Conservation (phyloP, 2,329 filamentous ascomycete genomes). For the Alternaria sp. region DNA sequence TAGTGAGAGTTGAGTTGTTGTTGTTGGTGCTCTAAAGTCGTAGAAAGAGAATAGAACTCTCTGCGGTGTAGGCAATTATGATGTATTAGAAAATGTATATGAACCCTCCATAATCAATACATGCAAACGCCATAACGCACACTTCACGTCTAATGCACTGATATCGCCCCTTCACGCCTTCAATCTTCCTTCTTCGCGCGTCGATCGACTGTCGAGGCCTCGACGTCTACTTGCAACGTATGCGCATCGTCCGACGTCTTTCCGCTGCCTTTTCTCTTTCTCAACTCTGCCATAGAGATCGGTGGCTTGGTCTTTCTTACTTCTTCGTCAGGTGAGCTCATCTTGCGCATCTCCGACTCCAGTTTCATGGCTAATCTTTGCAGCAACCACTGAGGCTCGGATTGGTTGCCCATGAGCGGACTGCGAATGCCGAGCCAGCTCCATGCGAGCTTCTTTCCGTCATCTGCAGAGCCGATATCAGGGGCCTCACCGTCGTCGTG, state of each 20-base stretch:
- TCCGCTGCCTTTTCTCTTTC: slow-evolving; percentile 7
- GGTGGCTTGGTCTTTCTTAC: slow-evolving; percentile 37
- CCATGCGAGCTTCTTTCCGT: slow-evolving; percentile 67
- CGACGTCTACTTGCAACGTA: slow-evolving; percentile 17
- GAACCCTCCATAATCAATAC: neutral
- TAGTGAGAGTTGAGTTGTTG: neutral
- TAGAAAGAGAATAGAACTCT: neutral
- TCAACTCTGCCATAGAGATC: slow-evolving; percentile 44
- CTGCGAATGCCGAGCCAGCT: slow-evolving; percentile 76
- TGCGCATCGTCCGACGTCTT: slow-evolving; percentile 11
- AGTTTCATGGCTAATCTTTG: slow-evolving; percentile 68
- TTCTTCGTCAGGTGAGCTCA: slow-evolving; percentile 31
- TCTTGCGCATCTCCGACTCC: slow-evolving; percentile 49
- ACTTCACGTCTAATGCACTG: neutral
- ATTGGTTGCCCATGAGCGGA: slow-evolving; percentile 73
- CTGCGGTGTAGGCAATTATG: neutral
- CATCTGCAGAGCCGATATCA: slow-evolving; percentile 45
- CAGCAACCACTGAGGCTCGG: slow-evolving; percentile 77
- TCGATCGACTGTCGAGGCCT: slow-evolving; percentile 19
- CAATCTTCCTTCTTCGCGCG: slow-evolving; percentile 4
- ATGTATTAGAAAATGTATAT: neutral
- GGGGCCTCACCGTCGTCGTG: slow-evolving; percentile 28
- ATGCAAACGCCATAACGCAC: neutral
- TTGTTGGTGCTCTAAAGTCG: neutral
- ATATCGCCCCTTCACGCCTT: slow-evolving; percentile 4